phyloP scores from a whole-genome alignment of 345 rosid genomes.

The Murraya koenigii region DNA sequence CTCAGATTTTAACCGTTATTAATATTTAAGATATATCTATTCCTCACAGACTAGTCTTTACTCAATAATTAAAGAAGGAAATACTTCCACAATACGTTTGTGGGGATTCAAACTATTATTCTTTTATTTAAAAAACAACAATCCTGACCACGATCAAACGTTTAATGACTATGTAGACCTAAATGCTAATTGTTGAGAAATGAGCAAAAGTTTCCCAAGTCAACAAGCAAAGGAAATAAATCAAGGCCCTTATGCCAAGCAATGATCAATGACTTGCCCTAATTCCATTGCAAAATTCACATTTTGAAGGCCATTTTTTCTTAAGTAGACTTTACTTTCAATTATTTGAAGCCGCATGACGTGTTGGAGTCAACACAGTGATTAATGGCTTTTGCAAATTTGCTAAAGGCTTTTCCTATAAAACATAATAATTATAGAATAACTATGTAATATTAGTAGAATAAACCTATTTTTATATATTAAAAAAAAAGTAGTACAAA shows the following conservation, averaged over 20 bases:
- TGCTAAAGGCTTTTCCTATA: background rate
- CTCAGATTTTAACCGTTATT: too few relatives aligned
- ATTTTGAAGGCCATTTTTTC: background rate
- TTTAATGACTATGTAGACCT: background rate
- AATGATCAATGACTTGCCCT: background rate
- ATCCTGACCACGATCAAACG: too few relatives aligned
- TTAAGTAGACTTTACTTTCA: background rate
- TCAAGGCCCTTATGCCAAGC: background rate
- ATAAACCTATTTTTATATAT: too few relatives aligned
- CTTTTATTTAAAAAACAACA: too few relatives aligned
- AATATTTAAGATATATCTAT: too few relatives aligned
- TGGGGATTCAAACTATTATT: too few relatives aligned
- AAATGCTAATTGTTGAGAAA: background rate
- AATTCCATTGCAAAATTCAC: background rate
- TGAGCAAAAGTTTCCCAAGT: background rate
- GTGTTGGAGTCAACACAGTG: background rate
- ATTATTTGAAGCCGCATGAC: background rate
- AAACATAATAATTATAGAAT: background rate
- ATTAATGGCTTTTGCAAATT: background rate
- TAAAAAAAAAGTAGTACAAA: too few relatives aligned
- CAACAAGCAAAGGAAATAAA: conserved; percentile 11
- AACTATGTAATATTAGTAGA: too few relatives aligned
- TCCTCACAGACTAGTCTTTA: too few relatives aligned
- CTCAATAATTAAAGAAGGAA: too few relatives aligned
- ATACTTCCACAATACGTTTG: too few relatives aligned